Evolutionary conservation across 2,329 filamentous ascomycete species (phyloP).

Genomic region (Ascosphaera apis): DNA sequence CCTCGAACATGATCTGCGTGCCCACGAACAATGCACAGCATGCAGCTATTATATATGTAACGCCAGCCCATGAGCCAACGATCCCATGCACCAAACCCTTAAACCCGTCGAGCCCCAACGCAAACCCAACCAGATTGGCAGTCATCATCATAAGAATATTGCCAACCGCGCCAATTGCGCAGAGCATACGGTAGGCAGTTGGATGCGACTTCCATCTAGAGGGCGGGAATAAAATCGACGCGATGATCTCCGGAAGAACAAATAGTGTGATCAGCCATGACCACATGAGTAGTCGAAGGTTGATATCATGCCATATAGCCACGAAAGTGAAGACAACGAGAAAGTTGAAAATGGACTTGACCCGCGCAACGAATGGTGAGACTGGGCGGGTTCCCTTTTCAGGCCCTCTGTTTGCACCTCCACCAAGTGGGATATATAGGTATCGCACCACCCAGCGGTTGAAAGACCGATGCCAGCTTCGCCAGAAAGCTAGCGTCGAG

Average conservation of each 20-base stretch:
- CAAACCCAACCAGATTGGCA: conserved; percentile 88
- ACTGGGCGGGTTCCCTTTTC: conserved; percentile 5
- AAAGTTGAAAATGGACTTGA: conserved; percentile 48
- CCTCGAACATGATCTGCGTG: conserved; percentile 89
- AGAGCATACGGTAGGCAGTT: conserved; percentile 55
- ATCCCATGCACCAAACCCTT: conserved; percentile 54
- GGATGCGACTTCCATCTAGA: conserved; percentile 46
- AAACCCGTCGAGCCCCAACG: conserved; percentile 71
- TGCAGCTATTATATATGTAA: conserved; percentile 48
- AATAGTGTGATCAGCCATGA: conserved; percentile 92
- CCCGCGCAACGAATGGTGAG: conserved; percentile 23
- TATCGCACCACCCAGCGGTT: conserved; percentile 91
- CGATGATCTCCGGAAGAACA: conserved; percentile 69
- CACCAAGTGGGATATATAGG: conserved; percentile 78
- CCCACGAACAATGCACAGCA: conserved; percentile 61
- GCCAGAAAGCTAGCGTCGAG: conserved; percentile 78
- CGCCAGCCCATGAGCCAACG: conserved; percentile 50
- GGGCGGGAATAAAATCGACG: conserved; percentile 46
- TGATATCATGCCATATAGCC: conserved; percentile 93
- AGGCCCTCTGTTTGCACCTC: conserved; percentile 21
- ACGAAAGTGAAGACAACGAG: conserved; percentile 86
- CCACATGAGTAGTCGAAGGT: conserved; percentile 77
- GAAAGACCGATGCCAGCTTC: conserved; percentile 83
- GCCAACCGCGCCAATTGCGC: conserved; percentile 53
- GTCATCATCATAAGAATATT: conserved; percentile 92